Evolutionary conservation across 495 filamentous ascomycete species (phyloP), one percentile per base, ranked within the genome.

Genomic region (Paragyromitra xinjiangensis): DNA sequence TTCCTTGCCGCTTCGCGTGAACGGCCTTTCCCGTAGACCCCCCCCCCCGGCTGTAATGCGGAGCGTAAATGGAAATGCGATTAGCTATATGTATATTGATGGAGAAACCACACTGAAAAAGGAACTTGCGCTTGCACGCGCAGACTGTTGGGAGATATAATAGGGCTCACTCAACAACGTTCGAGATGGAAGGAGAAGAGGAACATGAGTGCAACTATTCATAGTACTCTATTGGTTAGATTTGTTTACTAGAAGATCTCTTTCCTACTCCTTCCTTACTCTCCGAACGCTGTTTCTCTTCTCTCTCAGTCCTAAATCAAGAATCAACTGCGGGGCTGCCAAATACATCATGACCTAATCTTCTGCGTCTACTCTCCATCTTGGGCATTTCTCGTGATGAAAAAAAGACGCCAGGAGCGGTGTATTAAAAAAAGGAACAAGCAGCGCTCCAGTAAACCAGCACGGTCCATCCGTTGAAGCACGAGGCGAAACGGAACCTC

Each of bases 391-490:
- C 39, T 64, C 64, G 26, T 39, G 24, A 50, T 66, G 44, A n/a
- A n/a, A 66, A 66, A 51, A 58, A 58, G 11, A 14, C 11, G 16
- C 42, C 63, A 50, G 64, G 64, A 66, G 64, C 51, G 26, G 64
- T 24, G 29, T n/a, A 24, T 24, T 55, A 42, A 58, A 56, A 56
- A 69, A 69, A 69, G 64, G 29, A 69, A 69, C 53, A 59, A 42
- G 40, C 53, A 29, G 14, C 7, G 14, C 5, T 12, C 67, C 67
- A 69, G 65, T 69, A 24, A 69, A 29, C 65, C 14, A 69, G 67
- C 53, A 69, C 40, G 40, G 67, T 37, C 67, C 53, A 69, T 58
- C 22, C 12, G 51, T 44, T 24, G 37, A 53, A 42, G 50, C 67
- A 45, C 39, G 61, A 64, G 37, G 39, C 61, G 61, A 64, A 64